Evolutionary conservation across 371 early-diverging fungal genomes (phyloP).

Genomic region (Syncephalastrum contaminatum): DNA sequence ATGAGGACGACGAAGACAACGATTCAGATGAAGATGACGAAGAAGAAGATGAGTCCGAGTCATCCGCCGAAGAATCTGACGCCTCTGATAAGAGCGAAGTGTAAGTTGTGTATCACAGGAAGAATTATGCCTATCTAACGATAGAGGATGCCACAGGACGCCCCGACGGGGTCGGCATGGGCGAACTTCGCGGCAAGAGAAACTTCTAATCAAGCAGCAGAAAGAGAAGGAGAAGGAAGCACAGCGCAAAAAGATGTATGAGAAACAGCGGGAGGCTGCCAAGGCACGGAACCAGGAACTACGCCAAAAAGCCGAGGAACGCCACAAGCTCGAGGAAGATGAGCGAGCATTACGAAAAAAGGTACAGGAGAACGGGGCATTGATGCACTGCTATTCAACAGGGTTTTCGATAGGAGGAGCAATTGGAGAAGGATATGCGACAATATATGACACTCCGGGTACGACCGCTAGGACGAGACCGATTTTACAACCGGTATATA

Average conservation of each 20-base stretch:
- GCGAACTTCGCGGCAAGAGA: conserved; percentile 48
- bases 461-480: conserved; percentile 75
- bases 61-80: conserved; percentile 37
- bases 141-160: no score
- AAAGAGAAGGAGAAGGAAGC: conserved; percentile 49
- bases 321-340: conserved; percentile 52
- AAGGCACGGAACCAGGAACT: conserved; percentile 49
- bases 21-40: conserved; percentile 18
- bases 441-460: conserved; percentile 65
- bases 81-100: conserved; percentile 28
- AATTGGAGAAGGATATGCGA: conserved; percentile 63
- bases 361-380: conserved; percentile 13
- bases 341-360: conserved; percentile 44
- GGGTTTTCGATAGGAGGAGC: conserved; percentile 44
- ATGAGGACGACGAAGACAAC: conserved; percentile 24
- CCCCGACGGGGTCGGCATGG: no score
- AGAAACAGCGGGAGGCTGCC: conserved; percentile 44
- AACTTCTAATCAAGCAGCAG: conserved; percentile 48
- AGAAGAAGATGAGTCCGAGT: conserved; percentile 18
- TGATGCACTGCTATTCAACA: neutral
- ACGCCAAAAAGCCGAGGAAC: conserved; percentile 43
- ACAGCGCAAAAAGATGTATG: conserved; percentile 34
- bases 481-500: conserved; percentile 84
- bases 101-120: conserved; percentile 5
- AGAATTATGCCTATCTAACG: no score